phyloP scores from a whole-genome alignment of 345 rosid species.

The Excoecaria cochinchinensis region DNA sequence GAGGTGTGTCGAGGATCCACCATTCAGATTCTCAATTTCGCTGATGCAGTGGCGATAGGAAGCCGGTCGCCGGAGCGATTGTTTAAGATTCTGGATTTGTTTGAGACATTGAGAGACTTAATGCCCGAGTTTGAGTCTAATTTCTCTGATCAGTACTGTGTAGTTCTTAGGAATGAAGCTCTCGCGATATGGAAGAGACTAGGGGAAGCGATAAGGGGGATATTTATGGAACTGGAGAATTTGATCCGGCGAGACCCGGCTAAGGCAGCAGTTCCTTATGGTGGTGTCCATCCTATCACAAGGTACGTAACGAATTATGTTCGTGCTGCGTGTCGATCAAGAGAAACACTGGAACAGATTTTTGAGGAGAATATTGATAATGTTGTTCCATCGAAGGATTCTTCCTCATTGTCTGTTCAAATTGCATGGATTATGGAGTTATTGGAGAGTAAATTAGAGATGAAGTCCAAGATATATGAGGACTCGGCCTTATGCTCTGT shows the following conservation, averaged over 20 bases:
- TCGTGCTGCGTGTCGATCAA: constrained; percentile 77
- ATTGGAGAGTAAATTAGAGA: constrained; percentile 83
- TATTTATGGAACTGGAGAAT: constrained; percentile 93
- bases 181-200: constrained; percentile 67
- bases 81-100: constrained; percentile 50
- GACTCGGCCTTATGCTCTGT: constrained; percentile 61
- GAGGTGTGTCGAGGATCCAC: constrained; percentile 51
- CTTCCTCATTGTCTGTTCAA: constrained; percentile 64
- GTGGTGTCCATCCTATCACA: constrained; percentile 83
- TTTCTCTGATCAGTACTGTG: neutral
- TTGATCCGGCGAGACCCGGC: constrained; percentile 81
- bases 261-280: constrained; percentile 74
- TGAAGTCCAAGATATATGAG: constrained; percentile 70
- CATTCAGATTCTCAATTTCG: constrained; percentile 65
- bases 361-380: constrained; percentile 50
- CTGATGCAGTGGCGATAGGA: constrained; percentile 71
- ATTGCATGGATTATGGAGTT: constrained; percentile 94
- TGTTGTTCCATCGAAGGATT: constrained; percentile 26
- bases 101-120: neutral
- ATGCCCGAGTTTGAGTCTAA: neutral
- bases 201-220: constrained; percentile 76
- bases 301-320: constrained; percentile 90
- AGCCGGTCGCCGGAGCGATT: constrained; percentile 83
- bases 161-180: constrained; percentile 51
- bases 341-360: constrained; percentile 72